Base-by-base conservation (phyloP, 164 flowering plant genomes). In the Magnolia sinica region DNA sequence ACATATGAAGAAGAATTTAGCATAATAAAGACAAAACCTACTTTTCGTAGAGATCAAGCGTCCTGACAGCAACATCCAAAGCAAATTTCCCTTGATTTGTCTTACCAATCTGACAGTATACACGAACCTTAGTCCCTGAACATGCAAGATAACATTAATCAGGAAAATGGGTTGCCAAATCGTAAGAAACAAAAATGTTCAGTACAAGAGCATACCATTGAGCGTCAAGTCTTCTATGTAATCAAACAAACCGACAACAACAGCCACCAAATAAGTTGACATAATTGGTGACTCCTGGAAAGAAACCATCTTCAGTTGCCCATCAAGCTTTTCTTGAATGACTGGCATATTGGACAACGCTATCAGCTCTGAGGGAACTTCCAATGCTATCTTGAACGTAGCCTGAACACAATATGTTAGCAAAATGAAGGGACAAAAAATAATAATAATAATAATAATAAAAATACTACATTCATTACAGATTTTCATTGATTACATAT, bases 311-410 rank as follows among this genome's bases (percentile, higher is more conserved):
- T 91, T 96, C 50, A 86, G 65, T 80, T 81, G 72, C 50, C 97
- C 98, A 72, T 90, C 75, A 70, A 76, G 74, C 69, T 88, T 87
- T 81, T 96, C 99, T 72, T 92, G 86, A 77, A 76, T 14, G 61
- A 92, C 84, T 49, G 98, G 98, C 99, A 94, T 96, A 82, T 96
- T 96, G 29, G 99, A 94, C 79, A 96, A 92, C 51, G 99, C 95
- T 73, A 87, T 83, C 66, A 91, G 80, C 31, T 94, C 93, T 22
- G 92, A 84, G 10, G 99, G 99, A 73, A 92, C 94, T 68, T 84
- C 92, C 76, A 94, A 68, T 61, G 95, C 87, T 64, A 96, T 88
- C 85, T 88, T 95, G 89, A 95, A 95, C 63, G 87, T 91, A 81
- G 98, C 98, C 98, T 95, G 88, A 24, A 80, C n/a, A 74, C 64